Conservation (phyloP, 163 green algal genomes). For the Chlorella variabilis region DNA sequence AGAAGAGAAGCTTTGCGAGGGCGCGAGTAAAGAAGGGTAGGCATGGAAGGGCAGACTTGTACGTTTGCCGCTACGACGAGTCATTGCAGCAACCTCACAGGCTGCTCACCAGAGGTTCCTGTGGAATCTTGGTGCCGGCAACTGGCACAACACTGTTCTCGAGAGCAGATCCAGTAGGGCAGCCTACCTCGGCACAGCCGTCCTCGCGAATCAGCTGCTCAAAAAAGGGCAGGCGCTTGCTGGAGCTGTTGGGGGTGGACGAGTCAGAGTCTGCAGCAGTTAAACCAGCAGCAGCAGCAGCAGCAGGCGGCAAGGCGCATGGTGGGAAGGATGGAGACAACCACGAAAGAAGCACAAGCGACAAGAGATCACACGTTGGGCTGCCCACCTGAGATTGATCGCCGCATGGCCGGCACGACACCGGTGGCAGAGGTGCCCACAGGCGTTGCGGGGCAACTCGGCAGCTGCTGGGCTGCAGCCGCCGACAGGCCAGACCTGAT, state of each 20-base stretch:
- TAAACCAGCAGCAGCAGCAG: too few relatives aligned
- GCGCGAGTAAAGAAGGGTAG: too few relatives aligned
- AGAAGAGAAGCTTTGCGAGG: too few relatives aligned
- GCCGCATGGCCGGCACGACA: not conserved
- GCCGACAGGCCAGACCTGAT: not conserved
- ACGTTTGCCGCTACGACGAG: too few relatives aligned
- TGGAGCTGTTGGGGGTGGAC: conserved; percentile 1
- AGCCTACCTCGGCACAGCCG: not conserved
- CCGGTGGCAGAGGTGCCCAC: not conserved
- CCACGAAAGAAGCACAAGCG: too few relatives aligned
- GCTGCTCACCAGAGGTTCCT: too few relatives aligned
- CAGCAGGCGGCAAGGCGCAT: not conserved
- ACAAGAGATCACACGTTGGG: too few relatives aligned
- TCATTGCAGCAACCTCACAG: too few relatives aligned
- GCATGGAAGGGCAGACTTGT: too few relatives aligned
- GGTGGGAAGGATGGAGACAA: not conserved
- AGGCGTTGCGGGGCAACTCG: not conserved
- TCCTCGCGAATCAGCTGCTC: conserved; percentile 8
- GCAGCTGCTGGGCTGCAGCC: not conserved
- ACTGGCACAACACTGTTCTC: too few relatives aligned
- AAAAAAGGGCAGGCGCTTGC: conserved; percentile 27
- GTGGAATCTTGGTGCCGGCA: too few relatives aligned
- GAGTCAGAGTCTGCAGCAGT: conserved; percentile 7
- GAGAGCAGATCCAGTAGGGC: too few relatives aligned
- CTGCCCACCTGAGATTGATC: conserved; percentile 22